These are phyloP conservation scores for Schoenoplectus tabernaemontani DNA, from an alignment of 202 grass and related monocot genomes.

Conservation along the genomic window DNA sequence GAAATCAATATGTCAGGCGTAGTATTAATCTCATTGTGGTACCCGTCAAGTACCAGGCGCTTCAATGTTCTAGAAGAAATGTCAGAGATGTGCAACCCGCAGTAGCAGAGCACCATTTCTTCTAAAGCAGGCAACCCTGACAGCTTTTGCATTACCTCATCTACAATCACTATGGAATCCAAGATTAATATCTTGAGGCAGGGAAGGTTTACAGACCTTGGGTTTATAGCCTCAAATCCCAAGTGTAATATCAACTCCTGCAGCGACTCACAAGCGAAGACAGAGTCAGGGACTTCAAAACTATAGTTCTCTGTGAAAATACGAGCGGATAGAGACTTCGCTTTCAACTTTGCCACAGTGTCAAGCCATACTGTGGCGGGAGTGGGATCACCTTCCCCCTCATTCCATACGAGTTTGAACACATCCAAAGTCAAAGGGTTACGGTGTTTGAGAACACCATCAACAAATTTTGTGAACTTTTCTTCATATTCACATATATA, in stretches of 20 bases:
- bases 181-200: conserved; percentile 1
- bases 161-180: not conserved
- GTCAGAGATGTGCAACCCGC: not conserved
- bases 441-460: not conserved
- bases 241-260: conserved; percentile 4
- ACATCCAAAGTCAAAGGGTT: not conserved
- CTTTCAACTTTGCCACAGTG: not conserved
- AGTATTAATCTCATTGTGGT: not conserved
- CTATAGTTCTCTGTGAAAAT: not conserved
- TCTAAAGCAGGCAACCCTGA: conserved; percentile 6
- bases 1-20: not conserved
- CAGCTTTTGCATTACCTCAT: conserved; percentile 4
- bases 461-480: not conserved
- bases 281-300: conserved; percentile 4
- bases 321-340: not conserved
- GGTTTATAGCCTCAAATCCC: not conserved
- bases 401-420: conserved; percentile 7
- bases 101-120: conserved; percentile 4
- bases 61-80: conserved; percentile 15
- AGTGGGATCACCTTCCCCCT: not conserved
- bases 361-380: not conserved
- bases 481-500: not conserved
- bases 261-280: not conserved
- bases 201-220: conserved; percentile 3
- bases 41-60: not conserved